Evolutionary conservation across 2,329 filamentous ascomycete species (phyloP).

Genomic region (Xylaria sp.): DNA sequence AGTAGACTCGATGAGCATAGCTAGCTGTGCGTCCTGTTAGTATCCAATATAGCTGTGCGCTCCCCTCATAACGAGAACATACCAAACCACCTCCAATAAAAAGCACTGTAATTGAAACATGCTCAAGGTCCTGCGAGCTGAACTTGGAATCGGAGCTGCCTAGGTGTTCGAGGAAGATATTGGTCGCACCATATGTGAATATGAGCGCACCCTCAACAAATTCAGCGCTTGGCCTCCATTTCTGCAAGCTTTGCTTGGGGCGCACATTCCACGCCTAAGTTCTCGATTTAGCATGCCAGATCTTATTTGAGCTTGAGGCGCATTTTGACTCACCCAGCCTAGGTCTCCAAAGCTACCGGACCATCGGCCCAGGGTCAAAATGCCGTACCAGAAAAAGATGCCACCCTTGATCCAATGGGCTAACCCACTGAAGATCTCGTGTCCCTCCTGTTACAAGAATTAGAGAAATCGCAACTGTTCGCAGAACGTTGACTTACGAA

Average conservation of each 20-base stretch:
- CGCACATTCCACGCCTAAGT: conserved; percentile 84
- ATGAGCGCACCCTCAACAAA: conserved; percentile 92
- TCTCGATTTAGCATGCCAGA: conserved; percentile 36
- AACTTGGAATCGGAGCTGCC: conserved; percentile 77
- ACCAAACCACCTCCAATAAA: conserved; percentile 93
- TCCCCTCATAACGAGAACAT: conserved; percentile 51
- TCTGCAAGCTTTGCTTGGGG: conserved; percentile 66
- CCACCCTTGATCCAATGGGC: conserved; percentile 96
- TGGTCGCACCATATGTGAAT: conserved; percentile 87
- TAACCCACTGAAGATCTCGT: conserved; percentile 80
- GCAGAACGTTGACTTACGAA: conserved; percentile 70
- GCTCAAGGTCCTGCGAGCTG: conserved; percentile 85
- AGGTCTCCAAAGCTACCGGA: conserved; percentile 89
- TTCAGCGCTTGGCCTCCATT: conserved; percentile 82
- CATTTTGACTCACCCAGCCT: conserved; percentile 74
- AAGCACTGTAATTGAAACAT: conserved; percentile 90
- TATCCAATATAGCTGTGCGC: background rate
- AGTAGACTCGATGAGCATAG: conserved; percentile 83
- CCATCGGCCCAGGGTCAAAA: conserved; percentile 89
- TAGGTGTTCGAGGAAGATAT: conserved; percentile 93
- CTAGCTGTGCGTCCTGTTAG: conserved; percentile 43
- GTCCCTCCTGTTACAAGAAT: conserved; percentile 66
- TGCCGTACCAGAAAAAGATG: conserved; percentile 93
- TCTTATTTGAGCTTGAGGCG: background rate
- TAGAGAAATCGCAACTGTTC: conserved; percentile 18